Conservation (phyloP, 192 early-diverging fungal genomes). For the Diversispora epigaea region DNA sequence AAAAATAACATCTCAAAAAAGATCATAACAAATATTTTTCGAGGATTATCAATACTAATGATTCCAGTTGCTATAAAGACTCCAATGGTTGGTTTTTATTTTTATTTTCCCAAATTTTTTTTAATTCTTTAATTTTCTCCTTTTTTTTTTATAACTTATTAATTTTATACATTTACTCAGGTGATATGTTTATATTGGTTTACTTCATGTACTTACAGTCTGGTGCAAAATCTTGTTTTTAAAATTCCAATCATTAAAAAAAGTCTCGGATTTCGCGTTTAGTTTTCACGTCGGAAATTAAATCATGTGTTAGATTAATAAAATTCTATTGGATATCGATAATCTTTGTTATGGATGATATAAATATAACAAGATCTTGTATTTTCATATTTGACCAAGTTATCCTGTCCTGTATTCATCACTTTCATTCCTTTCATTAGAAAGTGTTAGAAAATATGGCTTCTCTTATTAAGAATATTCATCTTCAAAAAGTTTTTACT, state of each 20-base stretch:
- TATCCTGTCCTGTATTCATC: too few relatives aligned
- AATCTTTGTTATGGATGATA: too few relatives aligned
- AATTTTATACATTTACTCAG: constrained; percentile 30
- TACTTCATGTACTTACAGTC: constrained; percentile 63
- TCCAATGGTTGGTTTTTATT: constrained; percentile 51
- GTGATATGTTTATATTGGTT: constrained; percentile 72
- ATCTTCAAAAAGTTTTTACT: too few relatives aligned
- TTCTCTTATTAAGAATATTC: too few relatives aligned
- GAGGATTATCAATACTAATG: constrained; percentile 58
- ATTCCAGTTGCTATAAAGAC: constrained; percentile 67
- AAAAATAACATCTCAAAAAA: background rate
- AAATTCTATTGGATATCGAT: too few relatives aligned
- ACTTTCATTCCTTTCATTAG: too few relatives aligned
- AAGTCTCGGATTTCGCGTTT: constrained; percentile 33
- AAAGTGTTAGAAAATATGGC: too few relatives aligned
- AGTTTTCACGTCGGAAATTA: background rate
- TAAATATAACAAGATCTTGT: too few relatives aligned
- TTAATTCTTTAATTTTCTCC: background rate
- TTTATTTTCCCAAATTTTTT: background rate
- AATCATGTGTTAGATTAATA: too few relatives aligned
- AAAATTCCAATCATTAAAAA: constrained; percentile 43
- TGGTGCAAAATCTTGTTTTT: constrained; percentile 62
- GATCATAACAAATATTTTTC: constrained; percentile 51
- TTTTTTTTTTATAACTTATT: background rate
- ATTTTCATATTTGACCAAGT: too few relatives aligned